Evolutionary conservation across 352 stramenopile genomes (phyloP).

Genomic region (Globisporangium perplexum): DNA sequence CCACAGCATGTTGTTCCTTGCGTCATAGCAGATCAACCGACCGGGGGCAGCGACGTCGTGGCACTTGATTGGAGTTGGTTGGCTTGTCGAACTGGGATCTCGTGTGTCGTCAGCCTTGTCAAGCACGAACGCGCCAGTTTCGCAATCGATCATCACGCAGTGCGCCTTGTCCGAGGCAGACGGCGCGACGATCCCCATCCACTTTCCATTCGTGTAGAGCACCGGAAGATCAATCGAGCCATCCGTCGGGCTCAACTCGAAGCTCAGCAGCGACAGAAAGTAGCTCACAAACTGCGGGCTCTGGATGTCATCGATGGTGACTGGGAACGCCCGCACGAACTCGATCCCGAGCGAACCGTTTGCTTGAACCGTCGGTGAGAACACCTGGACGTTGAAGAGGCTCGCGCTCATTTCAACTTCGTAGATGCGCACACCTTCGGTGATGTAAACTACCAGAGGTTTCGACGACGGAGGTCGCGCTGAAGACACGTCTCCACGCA

Average conservation of each 20-base stretch:
- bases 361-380: conserved; percentile 13
- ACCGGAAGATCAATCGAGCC: conserved; percentile 17
- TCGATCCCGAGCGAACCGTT: conserved; percentile 12
- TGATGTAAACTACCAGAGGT: conserved; percentile 32
- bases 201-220: conserved; percentile 38
- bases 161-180: conserved; percentile 21
- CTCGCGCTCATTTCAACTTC: conserved; percentile 36
- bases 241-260: conserved; percentile 19
- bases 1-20: conserved; percentile 42
- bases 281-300: conserved; percentile 28
- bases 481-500: conserved; percentile 1
- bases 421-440: conserved; percentile 51
- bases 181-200: conserved; percentile 24
- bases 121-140: conserved; percentile 15
- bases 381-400: conserved; percentile 34
- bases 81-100: background rate
- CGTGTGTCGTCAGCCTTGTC: background rate
- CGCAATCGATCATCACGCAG: conserved; percentile 45
- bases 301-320: conserved; percentile 34
- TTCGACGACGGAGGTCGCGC: conserved; percentile 9
- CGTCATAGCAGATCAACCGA: conserved; percentile 41
- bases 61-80: conserved; percentile 9
- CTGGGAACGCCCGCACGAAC: conserved; percentile 22
- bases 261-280: conserved; percentile 29
- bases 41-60: conserved; percentile 20